Evolutionary conservation across 768 basidiomycete genomes (phyloP), one percentile per base, ranked within the genome.

Genomic region (Imleria badia): DNA sequence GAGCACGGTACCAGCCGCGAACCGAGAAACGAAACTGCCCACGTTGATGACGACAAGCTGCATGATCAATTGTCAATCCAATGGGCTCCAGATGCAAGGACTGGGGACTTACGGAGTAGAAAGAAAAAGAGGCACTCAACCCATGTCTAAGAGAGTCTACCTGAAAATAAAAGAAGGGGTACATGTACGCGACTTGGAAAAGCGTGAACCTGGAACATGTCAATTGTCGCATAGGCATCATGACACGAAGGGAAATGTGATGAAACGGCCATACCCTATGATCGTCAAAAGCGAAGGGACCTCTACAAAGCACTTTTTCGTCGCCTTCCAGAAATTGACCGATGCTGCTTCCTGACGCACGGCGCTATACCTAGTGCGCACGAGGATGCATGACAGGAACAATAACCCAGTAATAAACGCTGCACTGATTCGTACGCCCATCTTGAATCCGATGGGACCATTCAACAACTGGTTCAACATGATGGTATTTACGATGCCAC

Each of bases 161-260:
- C 59, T 86, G 85, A 19, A 86, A 69, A 64, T 83, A 85, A 65
- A 81, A 85, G 41, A 79, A 72, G 0, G 83, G 81, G 46, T 78
- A 81, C 53, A 75, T 77, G 30, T 76, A 65, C 1, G 77, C 78
- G 1, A 69, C 56, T n/a, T 77, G 68, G 30, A 74, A 73, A 23
- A 66, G 43, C 17, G 42, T 55, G 19, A 59, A 63, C 34, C 68
- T 69, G 44, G n/a, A 19, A 4, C n/a, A 20, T 15, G 30, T 43
- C 34, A 12, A 30, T 33, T 7, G 6, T 43, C 13, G 6, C n/a
- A 44, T 51, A 10, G 19, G 40, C 6, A 29, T 39, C 20, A 41
- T 26, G 9, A 14, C 3, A 7, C 2, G 5, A 29, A 22, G 6
- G 6, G 19, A 34, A 45, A 45, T 8, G 23, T 17, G 10, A 39